Evolutionary conservation across 192 early-diverging fungal genomes (phyloP).

Genomic region (Coemansia sp.): DNA sequence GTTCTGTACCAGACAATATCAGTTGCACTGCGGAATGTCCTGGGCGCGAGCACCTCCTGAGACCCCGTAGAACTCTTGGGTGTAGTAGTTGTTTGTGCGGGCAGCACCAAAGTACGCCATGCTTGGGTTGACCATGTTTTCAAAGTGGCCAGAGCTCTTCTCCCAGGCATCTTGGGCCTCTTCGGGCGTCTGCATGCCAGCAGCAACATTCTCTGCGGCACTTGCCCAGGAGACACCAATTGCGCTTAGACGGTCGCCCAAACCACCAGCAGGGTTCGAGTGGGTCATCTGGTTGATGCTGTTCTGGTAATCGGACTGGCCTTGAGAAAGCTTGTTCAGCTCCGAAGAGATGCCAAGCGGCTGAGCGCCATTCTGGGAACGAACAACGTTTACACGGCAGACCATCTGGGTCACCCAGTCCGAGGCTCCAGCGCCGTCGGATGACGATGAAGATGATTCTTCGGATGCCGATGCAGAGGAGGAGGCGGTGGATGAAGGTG

Average conservation of each 20-base stretch:
- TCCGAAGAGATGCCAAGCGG: conserved; percentile 35
- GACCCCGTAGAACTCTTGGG: conserved; percentile 52
- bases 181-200: conserved; percentile 31
- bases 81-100: conserved; percentile 47
- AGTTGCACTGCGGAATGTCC: conserved; percentile 47
- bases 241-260: conserved; percentile 37
- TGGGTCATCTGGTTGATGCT: conserved; percentile 54
- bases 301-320: conserved; percentile 53
- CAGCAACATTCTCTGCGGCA: conserved; percentile 57
- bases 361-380: conserved; percentile 23
- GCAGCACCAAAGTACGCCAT: conserved; percentile 54
- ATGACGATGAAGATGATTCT: neutral
- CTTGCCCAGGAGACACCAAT: conserved; percentile 27
- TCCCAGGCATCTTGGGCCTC: conserved; percentile 49
- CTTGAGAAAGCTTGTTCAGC: conserved; percentile 34
- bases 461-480: neutral
- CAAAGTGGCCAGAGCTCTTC: conserved; percentile 54
- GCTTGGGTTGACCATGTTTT: conserved; percentile 53
- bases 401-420: conserved; percentile 47
- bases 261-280: conserved; percentile 33
- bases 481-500: neutral
- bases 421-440: conserved; percentile 10
- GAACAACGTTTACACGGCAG: conserved; percentile 46
- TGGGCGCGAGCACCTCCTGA: conserved; percentile 16
- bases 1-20: neutral